Conservation (phyloP, 1,284 basidiomycete species). For the Trichosporon faecale region DNA sequence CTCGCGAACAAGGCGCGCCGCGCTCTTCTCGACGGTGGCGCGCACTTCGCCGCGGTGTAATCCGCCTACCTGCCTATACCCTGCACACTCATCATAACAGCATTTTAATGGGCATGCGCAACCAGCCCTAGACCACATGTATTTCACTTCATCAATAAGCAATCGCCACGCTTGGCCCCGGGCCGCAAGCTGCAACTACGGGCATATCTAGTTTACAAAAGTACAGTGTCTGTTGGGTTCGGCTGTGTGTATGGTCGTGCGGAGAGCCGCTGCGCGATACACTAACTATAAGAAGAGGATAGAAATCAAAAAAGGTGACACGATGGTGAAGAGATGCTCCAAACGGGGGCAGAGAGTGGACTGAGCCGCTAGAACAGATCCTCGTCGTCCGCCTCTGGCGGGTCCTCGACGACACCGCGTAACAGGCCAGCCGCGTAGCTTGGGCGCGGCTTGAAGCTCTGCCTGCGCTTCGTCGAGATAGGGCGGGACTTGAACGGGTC, state of each 20-base stretch:
- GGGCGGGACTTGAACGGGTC: neutral
- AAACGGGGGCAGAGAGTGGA: too few relatives aligned
- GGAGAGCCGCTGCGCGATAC: neutral
- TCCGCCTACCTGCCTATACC: neutral
- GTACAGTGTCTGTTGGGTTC: neutral
- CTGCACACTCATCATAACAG: neutral
- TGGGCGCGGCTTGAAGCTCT: constrained; percentile 58
- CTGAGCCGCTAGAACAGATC: constrained; percentile 22
- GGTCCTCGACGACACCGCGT: constrained; percentile 6
- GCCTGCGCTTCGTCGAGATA: constrained; percentile 52
- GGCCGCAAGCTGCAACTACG: too few relatives aligned
- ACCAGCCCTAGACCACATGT: neutral
- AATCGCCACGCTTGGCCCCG: too few relatives aligned
- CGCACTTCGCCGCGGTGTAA: neutral
- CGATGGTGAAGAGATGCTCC: neutral
- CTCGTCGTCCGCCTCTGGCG: constrained; percentile 25
- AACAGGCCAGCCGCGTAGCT: constrained; percentile 21
- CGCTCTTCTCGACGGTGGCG: constrained; percentile 33
- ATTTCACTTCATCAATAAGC: neutral
- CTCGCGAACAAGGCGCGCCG: constrained; percentile 41
- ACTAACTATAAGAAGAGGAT: neutral
- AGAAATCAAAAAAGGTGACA: constrained; percentile 5
- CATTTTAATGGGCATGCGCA: neutral
- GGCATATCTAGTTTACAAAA: too few relatives aligned
- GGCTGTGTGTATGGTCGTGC: neutral